Conservation (phyloP, 108 stramenopile species). For the Thalassiosira profunda region DNA sequence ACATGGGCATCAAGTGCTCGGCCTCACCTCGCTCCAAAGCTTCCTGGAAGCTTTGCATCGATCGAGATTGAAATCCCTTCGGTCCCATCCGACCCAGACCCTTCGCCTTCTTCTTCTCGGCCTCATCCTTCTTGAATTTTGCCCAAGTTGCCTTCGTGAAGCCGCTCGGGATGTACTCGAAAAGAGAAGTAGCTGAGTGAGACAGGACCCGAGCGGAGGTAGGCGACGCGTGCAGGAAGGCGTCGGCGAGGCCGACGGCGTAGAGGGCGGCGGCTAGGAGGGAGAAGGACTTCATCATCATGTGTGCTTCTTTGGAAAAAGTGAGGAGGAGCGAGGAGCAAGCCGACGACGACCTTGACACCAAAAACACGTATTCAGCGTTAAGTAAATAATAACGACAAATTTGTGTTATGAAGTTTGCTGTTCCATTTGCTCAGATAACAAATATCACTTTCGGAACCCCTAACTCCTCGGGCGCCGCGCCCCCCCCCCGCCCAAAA, state of each 20-base stretch:
- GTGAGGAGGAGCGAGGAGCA: too few relatives aligned
- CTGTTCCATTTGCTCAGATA: too few relatives aligned
- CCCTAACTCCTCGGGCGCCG: too few relatives aligned
- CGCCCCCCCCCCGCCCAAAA: too few relatives aligned
- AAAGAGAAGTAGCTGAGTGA: conserved; percentile 23
- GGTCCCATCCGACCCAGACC: conserved; percentile 68
- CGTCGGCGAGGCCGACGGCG: background rate
- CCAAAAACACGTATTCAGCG: too few relatives aligned
- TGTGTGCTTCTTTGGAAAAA: too few relatives aligned
- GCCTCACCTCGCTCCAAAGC: conserved; percentile 82
- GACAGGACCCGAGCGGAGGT: background rate
- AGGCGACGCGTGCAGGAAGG: background rate
- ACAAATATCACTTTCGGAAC: too few relatives aligned
- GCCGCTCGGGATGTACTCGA: conserved; percentile 82
- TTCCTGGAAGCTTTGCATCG: conserved; percentile 84
- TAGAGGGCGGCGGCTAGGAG: background rate
- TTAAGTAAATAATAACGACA: too few relatives aligned
- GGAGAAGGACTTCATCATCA: too few relatives aligned
- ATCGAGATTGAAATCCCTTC: conserved; percentile 77
- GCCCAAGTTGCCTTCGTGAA: conserved; percentile 79
- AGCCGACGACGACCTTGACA: too few relatives aligned
- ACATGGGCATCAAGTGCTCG: conserved; percentile 70
- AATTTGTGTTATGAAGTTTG: too few relatives aligned
- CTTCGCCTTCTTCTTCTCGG: conserved; percentile 49
- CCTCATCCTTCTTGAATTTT: conserved; percentile 62